A percentile compares a stretch with the other conserved stretches of the same genome.
These are phyloP conservation scores for Periglandula ipomoeae DNA, from an alignment of 2,329 filamentous ascomycete species.

Conservation along the genomic window DNA sequence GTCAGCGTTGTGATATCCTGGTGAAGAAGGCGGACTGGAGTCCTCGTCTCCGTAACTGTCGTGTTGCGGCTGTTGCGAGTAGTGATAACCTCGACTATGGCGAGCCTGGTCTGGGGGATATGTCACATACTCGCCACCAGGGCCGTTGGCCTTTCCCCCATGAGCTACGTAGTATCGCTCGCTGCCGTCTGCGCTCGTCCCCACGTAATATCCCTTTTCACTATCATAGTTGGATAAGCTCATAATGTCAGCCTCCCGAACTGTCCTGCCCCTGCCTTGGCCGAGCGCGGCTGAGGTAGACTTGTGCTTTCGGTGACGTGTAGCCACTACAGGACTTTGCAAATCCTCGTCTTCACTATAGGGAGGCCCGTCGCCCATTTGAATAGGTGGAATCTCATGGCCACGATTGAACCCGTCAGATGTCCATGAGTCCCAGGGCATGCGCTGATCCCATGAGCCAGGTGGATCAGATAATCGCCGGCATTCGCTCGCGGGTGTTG, in stretches of 20 bases:
- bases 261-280: slow-evolving; percentile 33
- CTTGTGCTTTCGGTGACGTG: slow-evolving; percentile 79
- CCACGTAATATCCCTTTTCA: slow-evolving; percentile 58
- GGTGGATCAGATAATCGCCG: slow-evolving; percentile 78
- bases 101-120: slow-evolving; percentile 59
- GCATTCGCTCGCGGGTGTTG: slow-evolving; percentile 76
- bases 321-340: slow-evolving; percentile 80
- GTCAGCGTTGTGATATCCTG: slow-evolving; percentile 50
- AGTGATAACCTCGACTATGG: slow-evolving; percentile 39
- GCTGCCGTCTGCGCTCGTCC: slow-evolving; percentile 59
- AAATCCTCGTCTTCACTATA: slow-evolving; percentile 95
- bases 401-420: slow-evolving; percentile 48
- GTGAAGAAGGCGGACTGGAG: slow-evolving; percentile 50
- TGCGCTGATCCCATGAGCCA: slow-evolving; percentile 62
- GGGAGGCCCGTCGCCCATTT: slow-evolving; percentile 80
- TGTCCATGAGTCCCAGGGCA: slow-evolving; percentile 48
- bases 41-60: slow-evolving; percentile 42
- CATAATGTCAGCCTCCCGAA: slow-evolving; percentile 35
- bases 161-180: slow-evolving; percentile 68
- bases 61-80: slow-evolving; percentile 36
- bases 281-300: slow-evolving; percentile 47
- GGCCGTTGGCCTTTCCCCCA: slow-evolving; percentile 60
- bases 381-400: slow-evolving; percentile 70
- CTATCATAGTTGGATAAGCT: slow-evolving; percentile 43
- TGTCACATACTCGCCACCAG: slow-evolving; percentile 72